phyloP scores from a whole-genome alignment of 805 yeast species.

The Ascoidea asiatica region DNA sequence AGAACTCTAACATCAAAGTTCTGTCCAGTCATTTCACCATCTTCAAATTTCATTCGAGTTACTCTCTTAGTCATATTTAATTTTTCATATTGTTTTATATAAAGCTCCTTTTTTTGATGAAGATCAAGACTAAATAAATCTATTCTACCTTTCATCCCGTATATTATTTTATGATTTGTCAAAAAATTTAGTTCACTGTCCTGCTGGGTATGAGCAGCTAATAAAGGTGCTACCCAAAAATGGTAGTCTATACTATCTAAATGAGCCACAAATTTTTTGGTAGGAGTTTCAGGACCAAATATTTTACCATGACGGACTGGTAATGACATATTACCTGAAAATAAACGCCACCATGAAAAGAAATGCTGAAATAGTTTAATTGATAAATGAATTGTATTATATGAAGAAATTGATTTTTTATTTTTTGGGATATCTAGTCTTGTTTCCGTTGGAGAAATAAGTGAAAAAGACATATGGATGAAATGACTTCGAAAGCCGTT shows the following conservation, averaged over 20 bases:
- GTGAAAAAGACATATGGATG: conserved; percentile 54
- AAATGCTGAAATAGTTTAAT: conserved; percentile 60
- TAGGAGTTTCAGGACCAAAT: conserved; percentile 40
- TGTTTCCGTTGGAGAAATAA: conserved; percentile 22
- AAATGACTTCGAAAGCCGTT: conserved; percentile 69
- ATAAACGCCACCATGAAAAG: conserved; percentile 76
- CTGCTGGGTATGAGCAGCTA: conserved; percentile 58
- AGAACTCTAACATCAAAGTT: conserved; percentile 45
- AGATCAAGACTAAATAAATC: conserved; percentile 46
- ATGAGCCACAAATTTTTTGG: conserved; percentile 63
- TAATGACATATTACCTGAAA: conserved; percentile 59
- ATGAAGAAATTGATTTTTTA: conserved; percentile 18
- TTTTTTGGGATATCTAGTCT: background rate
- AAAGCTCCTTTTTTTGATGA: conserved; percentile 45
- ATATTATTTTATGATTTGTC: conserved; percentile 28
- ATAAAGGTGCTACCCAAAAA: conserved; percentile 60
- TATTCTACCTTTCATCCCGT: conserved; percentile 56
- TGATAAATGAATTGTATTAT: conserved; percentile 66
- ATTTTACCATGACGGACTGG: conserved; percentile 69
- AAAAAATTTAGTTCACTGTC: conserved; percentile 21
- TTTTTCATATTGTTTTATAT: conserved; percentile 29
- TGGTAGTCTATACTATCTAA: conserved; percentile 69
- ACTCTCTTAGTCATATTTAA: conserved; percentile 31
- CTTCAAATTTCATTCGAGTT: conserved; percentile 45
- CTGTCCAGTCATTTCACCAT: conserved; percentile 46